Evolutionary conservation across 2,329 filamentous ascomycete species (phyloP).

Genomic region (Pestalotiopsis sp.): DNA sequence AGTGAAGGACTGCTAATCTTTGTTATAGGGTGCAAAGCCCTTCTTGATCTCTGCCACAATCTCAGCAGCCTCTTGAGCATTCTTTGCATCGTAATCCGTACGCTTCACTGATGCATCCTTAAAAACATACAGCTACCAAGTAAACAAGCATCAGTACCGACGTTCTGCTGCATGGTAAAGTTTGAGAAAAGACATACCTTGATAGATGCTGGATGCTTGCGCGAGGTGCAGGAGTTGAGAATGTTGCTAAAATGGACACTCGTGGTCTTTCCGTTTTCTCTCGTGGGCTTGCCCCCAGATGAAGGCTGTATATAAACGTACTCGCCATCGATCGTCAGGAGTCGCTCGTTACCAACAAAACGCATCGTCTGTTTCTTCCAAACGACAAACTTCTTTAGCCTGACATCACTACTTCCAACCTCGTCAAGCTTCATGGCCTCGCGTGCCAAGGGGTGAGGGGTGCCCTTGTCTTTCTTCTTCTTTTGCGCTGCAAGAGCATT

Average conservation of each 20-base stretch:
- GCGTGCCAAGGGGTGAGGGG: slow-evolving; percentile 66
- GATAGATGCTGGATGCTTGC: slow-evolving; percentile 79
- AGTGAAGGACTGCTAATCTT: slow-evolving; percentile 15
- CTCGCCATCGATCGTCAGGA: slow-evolving; percentile 79
- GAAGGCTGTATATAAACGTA: slow-evolving; percentile 84
- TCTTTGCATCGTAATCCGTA: slow-evolving; percentile 83
- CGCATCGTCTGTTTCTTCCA: slow-evolving; percentile 82
- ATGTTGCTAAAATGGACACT: slow-evolving; percentile 83
- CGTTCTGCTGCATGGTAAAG: neutral
- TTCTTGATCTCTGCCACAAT: slow-evolving; percentile 79
- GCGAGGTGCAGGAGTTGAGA: slow-evolving; percentile 77
- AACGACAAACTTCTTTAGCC: slow-evolving; percentile 76
- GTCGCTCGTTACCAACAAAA: slow-evolving; percentile 73
- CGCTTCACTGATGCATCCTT: slow-evolving; percentile 75
- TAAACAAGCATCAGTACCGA: neutral
- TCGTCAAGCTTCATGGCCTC: slow-evolving; percentile 62
- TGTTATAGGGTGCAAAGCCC: slow-evolving; percentile 65
- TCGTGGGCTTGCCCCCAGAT: slow-evolving; percentile 63
- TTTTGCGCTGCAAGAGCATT: slow-evolving; percentile 39
- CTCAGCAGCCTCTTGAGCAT: slow-evolving; percentile 70
- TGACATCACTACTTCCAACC: slow-evolving; percentile 49
- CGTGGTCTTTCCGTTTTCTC: slow-evolving; percentile 70
- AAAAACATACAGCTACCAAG: slow-evolving; percentile 64
- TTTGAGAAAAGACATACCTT: slow-evolving; percentile 52
- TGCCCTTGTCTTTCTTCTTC: slow-evolving; percentile 57